These are phyloP conservation scores for Irineochytrium annulatum DNA, from an alignment of 192 early-diverging fungal species.

Conservation along the genomic window DNA sequence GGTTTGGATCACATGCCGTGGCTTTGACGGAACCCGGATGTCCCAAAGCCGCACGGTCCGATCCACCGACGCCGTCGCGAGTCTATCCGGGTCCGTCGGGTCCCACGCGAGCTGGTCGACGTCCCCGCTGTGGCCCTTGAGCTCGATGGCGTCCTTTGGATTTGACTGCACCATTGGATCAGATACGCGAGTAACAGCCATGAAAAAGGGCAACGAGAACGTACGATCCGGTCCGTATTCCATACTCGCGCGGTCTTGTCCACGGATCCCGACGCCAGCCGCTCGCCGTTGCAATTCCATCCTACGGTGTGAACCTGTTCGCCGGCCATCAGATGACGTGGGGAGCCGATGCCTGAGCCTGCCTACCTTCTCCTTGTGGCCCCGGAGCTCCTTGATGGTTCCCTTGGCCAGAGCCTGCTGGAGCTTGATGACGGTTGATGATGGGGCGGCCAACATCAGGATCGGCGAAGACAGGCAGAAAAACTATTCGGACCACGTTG, in stretches of 20 bases:
- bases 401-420: neutral
- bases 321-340: too few species aligned
- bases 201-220: neutral
- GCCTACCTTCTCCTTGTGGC: slow-evolving; percentile 30
- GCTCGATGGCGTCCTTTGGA: slow-evolving; percentile 53
- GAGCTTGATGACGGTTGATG: neutral
- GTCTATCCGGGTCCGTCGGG: slow-evolving; percentile 62
- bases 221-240: slow-evolving; percentile 56
- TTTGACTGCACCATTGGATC: neutral
- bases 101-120: slow-evolving; percentile 79
- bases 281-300: slow-evolving; percentile 68
- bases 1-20: slow-evolving; percentile 55
- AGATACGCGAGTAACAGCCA: neutral
- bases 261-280: slow-evolving; percentile 67
- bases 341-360: neutral
- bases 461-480: too few species aligned
- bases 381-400: slow-evolving; percentile 25
- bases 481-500: too few species aligned
- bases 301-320: slow-evolving; percentile 64
- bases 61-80: slow-evolving; percentile 75
- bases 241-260: slow-evolving; percentile 73
- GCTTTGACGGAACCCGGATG: slow-evolving; percentile 59
- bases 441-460: too few species aligned
- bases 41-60: slow-evolving; percentile 81
- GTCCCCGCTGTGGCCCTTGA: slow-evolving; percentile 72